These are phyloP conservation scores for Quercus tomentella DNA, from an alignment of 331 rosid genomes.

Conservation along the genomic window DNA sequence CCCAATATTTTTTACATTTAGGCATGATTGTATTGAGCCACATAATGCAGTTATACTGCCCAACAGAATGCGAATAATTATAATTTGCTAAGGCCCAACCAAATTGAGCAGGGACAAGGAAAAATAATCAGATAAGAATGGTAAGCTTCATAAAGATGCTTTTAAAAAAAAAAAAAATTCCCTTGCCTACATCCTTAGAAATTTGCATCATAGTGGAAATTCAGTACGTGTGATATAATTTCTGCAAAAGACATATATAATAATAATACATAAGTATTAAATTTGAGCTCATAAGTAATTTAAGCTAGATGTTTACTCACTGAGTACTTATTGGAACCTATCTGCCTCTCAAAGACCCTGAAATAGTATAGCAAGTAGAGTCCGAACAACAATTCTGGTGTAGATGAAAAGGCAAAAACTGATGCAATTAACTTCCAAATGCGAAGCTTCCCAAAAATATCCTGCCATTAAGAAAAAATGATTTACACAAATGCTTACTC, in stretches of 20 bases:
- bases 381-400: constrained; percentile 96
- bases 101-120: not conserved
- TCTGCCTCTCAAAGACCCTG: constrained; percentile 98
- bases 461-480: constrained; percentile 47
- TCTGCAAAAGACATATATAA: not conserved
- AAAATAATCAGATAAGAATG: not conserved
- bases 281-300: not conserved
- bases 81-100: not conserved
- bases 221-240: not conserved
- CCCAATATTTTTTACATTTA: not conserved
- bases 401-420: constrained; percentile 76
- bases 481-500: not conserved
- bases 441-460: constrained; percentile 72
- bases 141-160: not conserved
- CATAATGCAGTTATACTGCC: not conserved
- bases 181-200: not conserved
- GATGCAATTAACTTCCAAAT: constrained; percentile 77
- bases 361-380: constrained; percentile 85
- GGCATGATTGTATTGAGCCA: not conserved
- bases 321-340: constrained; percentile 89
- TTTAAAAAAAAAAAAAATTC: not conserved
- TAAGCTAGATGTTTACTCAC: constrained; percentile 40
- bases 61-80: not conserved
- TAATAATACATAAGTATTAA: not conserved
- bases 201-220: not conserved